phyloP scores from a whole-genome alignment of 106 monocot species.

The Iris macrosiphon region DNA sequence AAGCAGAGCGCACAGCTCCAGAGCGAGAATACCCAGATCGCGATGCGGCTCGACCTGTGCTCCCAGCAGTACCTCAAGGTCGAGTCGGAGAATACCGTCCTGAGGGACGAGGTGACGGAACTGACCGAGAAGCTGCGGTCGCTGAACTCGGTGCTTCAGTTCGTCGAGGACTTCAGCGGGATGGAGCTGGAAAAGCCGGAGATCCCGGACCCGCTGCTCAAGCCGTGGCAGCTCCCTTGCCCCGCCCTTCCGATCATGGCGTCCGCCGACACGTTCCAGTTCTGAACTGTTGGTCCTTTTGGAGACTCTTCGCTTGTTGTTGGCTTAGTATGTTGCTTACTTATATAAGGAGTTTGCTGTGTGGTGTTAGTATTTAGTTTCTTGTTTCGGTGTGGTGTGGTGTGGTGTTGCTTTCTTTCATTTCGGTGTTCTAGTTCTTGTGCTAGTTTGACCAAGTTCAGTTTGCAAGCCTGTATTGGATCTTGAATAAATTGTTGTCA shows the following conservation, averaged over 20 bases:
- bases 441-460: no score
- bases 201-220: constrained; percentile 33
- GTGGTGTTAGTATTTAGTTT: no score
- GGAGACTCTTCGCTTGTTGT: no score
- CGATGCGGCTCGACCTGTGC: constrained; percentile 24
- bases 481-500: no score
- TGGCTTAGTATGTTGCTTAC: no score
- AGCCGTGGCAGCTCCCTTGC: constrained; percentile 53
- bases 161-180: constrained; percentile 35
- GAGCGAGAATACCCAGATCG: constrained; percentile 30
- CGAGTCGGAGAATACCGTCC: constrained; percentile 28
- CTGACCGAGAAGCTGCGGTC: constrained; percentile 30
- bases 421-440: no score
- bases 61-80: constrained; percentile 12
- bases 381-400: no score
- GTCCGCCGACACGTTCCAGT: constrained; percentile 26
- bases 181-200: constrained; percentile 41
- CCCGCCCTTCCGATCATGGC: constrained; percentile 28
- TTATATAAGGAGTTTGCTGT: no score
- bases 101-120: constrained; percentile 38
- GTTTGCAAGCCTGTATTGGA: no score
- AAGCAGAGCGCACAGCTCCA: constrained; percentile 23
- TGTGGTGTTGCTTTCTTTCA: no score
- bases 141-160: constrained; percentile 25
- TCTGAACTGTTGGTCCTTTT: constrained; percentile 16